Percentiles rank a stretch among this genome's conserved stretches.
These are phyloP conservation scores for Pueraria montana DNA, from an alignment of 306 rosid genomes.

Conservation along the genomic window DNA sequence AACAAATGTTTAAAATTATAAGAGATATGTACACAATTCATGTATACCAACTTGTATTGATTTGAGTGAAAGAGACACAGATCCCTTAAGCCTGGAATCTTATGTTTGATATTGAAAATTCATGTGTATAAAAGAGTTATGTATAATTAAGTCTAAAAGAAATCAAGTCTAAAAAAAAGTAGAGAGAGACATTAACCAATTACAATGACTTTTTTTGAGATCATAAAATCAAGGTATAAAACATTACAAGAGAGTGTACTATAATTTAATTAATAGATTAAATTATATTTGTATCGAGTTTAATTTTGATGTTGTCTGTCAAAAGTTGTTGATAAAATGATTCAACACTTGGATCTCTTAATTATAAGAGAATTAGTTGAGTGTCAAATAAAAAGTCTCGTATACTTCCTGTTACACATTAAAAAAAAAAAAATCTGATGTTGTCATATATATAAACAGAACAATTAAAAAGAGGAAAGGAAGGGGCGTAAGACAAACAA, in stretches of 20 bases:
- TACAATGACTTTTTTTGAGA: neutral
- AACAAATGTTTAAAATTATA: neutral
- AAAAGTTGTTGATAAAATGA: no score
- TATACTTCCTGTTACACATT: no score
- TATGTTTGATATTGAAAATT: neutral
- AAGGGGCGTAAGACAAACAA: neutral
- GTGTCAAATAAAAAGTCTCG: no score
- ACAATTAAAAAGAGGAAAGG: neutral
- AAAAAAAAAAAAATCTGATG: no score
- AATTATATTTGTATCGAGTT: neutral
- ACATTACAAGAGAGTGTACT: neutral
- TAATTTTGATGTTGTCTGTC: neutral
- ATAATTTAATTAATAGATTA: no score
- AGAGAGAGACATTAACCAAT: neutral
- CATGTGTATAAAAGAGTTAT: neutral
- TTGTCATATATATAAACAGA: neutral
- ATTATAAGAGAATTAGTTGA: no score
- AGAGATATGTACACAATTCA: neutral
- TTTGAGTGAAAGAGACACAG: neutral
- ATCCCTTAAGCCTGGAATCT: neutral
- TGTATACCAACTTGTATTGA: no score
- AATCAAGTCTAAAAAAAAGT: no score
- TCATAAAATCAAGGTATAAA: neutral
- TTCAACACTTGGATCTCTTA: no score
- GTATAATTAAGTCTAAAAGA: neutral